Evolutionary conservation across 2,329 filamentous ascomycete species (phyloP).

Genomic region (Drechslera avenae): DNA sequence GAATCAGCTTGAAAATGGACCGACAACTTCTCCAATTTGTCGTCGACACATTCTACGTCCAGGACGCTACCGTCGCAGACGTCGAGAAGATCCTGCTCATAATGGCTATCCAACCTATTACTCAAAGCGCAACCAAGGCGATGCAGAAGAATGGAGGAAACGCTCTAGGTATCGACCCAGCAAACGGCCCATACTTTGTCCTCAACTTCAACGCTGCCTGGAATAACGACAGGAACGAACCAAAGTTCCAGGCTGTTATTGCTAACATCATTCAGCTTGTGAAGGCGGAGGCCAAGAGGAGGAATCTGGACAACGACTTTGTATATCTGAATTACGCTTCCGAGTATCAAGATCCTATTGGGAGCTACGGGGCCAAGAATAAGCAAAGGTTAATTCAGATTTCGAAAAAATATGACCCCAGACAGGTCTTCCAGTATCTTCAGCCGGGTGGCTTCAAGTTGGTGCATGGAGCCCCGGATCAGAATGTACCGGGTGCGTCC

Average conservation of each 20-base stretch:
- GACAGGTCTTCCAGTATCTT: slow-evolving; percentile 47
- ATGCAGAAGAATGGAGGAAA: slow-evolving; percentile 33
- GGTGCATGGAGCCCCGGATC: slow-evolving; percentile 5
- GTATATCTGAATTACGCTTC: slow-evolving; percentile 23
- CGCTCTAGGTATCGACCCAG: slow-evolving; percentile 26
- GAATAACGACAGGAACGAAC: slow-evolving; percentile 13
- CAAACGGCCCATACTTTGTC: slow-evolving; percentile 21
- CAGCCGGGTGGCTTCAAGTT: slow-evolving; percentile 51
- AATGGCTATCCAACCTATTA: slow-evolving; percentile 23
- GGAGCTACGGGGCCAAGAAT: slow-evolving; percentile 45
- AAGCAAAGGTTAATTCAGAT: slow-evolving; percentile 37
- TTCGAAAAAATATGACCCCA: slow-evolving; percentile 48
- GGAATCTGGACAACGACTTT: slow-evolving; percentile 16
- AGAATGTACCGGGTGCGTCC: neutral
- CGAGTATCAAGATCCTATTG: slow-evolving; percentile 49
- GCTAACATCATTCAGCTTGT: slow-evolving; percentile 7
- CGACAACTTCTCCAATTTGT: slow-evolving; percentile 15
- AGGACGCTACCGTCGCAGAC: slow-evolving; percentile 20
- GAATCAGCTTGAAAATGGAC: slow-evolving; percentile 27
- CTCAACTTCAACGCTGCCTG: slow-evolving; percentile 20
- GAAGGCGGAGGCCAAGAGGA: slow-evolving; percentile 12
- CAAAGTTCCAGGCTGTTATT: slow-evolving; percentile 14
- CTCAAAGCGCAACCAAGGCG: slow-evolving; percentile 10
- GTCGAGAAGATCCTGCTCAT: slow-evolving; percentile 23
- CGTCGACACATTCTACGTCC: slow-evolving; percentile 17